Evolutionary conservation across 106 monocot genomes (phyloP), one percentile per base, ranked within the genome.

Genomic region (Dioscorea zingiberensis): DNA sequence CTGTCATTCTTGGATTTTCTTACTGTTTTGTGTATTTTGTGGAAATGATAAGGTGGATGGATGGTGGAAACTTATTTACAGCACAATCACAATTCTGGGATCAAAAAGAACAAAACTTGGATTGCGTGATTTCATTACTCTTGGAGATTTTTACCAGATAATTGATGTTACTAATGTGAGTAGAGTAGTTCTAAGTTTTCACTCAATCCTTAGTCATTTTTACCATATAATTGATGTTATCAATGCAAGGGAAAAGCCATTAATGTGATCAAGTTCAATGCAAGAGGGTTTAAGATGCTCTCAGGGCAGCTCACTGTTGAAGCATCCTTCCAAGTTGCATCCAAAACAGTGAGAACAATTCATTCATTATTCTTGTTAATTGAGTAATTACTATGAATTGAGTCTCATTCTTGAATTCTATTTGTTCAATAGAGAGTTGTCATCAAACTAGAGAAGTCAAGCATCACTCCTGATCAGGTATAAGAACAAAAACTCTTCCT

Each of bases 81-180:
- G 87, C 74, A 95, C 90, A 16, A 72, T 95, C 19, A 63, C 85
- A 11, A 88, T 95, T 54, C 78, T 91, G 24, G 95, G 95, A 48
- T 60, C 74, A 21, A 91, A 83, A 70, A 80, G 91, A 66, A 91
- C 91, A 25, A 97, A 88, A 67, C 87, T 97, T 18, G 91, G 95
- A 44, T 65, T 97, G 69, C 79, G 95, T 47, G 91, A 79, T 22
- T 81, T 97, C 58, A 79, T 97, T 62, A 65, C 69, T 21, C 72
- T 97, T 25, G 91, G 95, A 11, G 95, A 97, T 65, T 83, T 91
- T 76, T 69, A 83, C 58, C 95, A 97, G 72, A 88, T 55, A 26
- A 85, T 97, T 47, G 73, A 91, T 77, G 88, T 80, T 32, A 51
- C 74, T 58, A 74, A 87, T 77, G 94, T 85, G 13, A 71, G 74